phyloP scores from a whole-genome alignment of 192 early-diverging fungal genomes.

The Rhizophagus clarus region DNA sequence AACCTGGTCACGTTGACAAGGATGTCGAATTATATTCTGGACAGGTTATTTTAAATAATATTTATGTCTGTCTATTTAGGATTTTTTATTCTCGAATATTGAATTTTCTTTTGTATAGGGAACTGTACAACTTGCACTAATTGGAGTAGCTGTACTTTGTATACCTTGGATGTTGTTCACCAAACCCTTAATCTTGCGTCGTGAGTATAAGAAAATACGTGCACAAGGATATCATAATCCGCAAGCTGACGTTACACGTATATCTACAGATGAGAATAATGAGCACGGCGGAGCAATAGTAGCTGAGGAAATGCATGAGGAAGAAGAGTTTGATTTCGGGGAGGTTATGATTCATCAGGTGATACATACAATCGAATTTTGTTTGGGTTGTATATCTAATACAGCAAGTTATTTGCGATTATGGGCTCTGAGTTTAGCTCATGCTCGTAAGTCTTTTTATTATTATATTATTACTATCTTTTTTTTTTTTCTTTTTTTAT shows the following conservation, averaged over 20 bases:
- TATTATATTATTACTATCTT: neutral
- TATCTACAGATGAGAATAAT: conserved; percentile 45
- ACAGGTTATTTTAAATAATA: conserved; percentile 57
- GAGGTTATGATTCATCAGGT: conserved; percentile 97
- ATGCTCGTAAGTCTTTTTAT: conserved; percentile 79
- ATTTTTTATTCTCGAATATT: too few relatives aligned
- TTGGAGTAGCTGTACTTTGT: conserved; percentile 83
- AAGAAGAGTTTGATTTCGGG: conserved; percentile 87
- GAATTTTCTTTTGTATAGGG: conserved; percentile 33
- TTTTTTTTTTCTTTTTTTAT: neutral
- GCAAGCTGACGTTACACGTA: conserved; percentile 48
- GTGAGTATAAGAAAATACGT: conserved; percentile 76
- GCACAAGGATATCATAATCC: conserved; percentile 74
- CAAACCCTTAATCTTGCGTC: conserved; percentile 86
- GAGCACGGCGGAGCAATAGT: conserved; percentile 54
- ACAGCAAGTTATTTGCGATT: conserved; percentile 98
- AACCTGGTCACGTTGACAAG: conserved; percentile 77
- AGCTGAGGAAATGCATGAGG: conserved; percentile 66
- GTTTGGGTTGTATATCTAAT: conserved; percentile 94
- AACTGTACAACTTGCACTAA: conserved; percentile 75
- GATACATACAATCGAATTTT: conserved; percentile 99
- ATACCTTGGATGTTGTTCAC: conserved; percentile 97
- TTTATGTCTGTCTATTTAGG: neutral
- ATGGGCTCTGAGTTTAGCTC: conserved; percentile 97
- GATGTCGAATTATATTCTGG: conserved; percentile 80